These are phyloP conservation scores for Fusarium sp. DNA, from an alignment of 2,329 filamentous ascomycete genomes.

Conservation along the genomic window DNA sequence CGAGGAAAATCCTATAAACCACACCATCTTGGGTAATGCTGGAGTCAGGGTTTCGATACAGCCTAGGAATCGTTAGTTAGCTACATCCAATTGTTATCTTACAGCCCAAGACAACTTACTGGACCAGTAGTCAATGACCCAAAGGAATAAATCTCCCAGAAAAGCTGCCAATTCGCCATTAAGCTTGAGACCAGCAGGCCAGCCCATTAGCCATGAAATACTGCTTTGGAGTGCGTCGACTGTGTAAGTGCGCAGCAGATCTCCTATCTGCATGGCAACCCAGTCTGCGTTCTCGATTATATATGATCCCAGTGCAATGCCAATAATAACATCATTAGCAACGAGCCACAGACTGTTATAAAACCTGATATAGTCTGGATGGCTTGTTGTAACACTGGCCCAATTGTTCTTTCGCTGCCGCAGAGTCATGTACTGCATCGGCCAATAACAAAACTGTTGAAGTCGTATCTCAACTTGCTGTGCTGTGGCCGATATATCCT, in stretches of 20 bases:
- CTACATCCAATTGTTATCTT: not conserved
- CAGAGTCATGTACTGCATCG: conserved; percentile 92
- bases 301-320: conserved; percentile 94
- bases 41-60: conserved; percentile 84
- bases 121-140: conserved; percentile 99
- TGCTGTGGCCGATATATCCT: conserved; percentile 95
- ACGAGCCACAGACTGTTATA: conserved; percentile 99
- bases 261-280: conserved; percentile 83
- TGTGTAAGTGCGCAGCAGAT: conserved; percentile 82
- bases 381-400: conserved; percentile 94
- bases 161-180: conserved; percentile 96
- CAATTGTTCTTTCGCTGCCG: conserved; percentile 91
- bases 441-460: conserved; percentile 99
- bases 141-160: conserved; percentile 92
- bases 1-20: conserved; percentile 92
- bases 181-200: conserved; percentile 93
- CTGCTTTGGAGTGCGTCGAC: conserved; percentile 88
- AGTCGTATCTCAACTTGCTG: conserved; percentile 97
- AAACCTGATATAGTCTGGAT: conserved; percentile 98
- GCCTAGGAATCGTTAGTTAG: conserved; percentile 58
- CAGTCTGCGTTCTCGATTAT: conserved; percentile 94
- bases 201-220: conserved; percentile 95
- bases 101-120: conserved; percentile 63
- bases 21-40: conserved; percentile 85
- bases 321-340: conserved; percentile 98